phyloP scores from a whole-genome alignment of 2,329 filamentous ascomycete species.

The Sporothrix brunneoviolacea region DNA sequence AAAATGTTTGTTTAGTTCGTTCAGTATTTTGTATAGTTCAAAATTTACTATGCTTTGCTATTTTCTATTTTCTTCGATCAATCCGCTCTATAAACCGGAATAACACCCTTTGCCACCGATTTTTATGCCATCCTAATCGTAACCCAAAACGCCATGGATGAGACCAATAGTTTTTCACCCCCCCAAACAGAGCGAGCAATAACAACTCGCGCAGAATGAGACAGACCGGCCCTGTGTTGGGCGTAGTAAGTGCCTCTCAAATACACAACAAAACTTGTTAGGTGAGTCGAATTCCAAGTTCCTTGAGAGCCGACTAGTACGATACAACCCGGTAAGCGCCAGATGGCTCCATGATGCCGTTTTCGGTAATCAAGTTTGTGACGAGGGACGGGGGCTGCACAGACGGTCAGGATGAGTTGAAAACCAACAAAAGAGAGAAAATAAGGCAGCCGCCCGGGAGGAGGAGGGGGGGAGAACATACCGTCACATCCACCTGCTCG shows the following conservation, averaged over 20 bases:
- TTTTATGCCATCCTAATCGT: background rate
- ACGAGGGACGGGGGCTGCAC: constrained; percentile 59
- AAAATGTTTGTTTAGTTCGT: background rate
- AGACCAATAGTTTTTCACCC: too few species aligned
- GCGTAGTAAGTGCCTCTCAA: background rate
- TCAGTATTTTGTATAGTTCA: too few species aligned
- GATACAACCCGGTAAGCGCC: constrained; percentile 16
- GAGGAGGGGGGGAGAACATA: constrained; percentile 31
- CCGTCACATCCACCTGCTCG: constrained; percentile 64
- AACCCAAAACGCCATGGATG: too few species aligned
- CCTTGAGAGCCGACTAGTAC: constrained; percentile 13
- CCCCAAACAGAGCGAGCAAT: too few species aligned
- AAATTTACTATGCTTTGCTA: too few species aligned
- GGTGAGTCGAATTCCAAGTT: too few species aligned
- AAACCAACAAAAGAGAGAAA: background rate
- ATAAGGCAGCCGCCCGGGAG: too few species aligned
- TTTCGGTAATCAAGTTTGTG: constrained; percentile 68
- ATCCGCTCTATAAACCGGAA: too few species aligned
- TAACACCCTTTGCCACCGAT: too few species aligned
- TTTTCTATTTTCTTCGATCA: too few species aligned
- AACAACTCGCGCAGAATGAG: background rate
- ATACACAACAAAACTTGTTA: too few species aligned
- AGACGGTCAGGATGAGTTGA: background rate
- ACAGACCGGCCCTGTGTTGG: too few species aligned
- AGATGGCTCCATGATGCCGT: constrained; percentile 45